Evolutionary conservation across 2,329 filamentous ascomycete genomes (phyloP).

Genomic region (Claviceps quebecensis): DNA sequence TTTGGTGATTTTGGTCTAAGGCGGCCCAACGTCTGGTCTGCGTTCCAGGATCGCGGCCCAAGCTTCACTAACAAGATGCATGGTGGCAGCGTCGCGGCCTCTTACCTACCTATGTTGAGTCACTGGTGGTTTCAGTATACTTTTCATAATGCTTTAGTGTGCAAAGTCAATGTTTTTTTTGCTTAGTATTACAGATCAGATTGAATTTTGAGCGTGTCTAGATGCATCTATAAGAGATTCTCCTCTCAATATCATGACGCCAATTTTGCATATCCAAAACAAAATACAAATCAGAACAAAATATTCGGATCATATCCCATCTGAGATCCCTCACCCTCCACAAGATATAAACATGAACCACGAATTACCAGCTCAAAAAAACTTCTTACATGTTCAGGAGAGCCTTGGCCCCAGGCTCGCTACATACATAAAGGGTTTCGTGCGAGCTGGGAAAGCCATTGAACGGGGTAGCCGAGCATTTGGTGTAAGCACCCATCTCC

Average conservation of each 20-base stretch:
- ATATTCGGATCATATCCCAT: not conserved
- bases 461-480: slow-evolving; percentile 94
- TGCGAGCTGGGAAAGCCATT: slow-evolving; percentile 92
- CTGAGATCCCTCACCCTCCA: too few relatives aligned
- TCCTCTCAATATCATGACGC: not conserved
- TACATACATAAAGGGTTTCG: slow-evolving; percentile 87
- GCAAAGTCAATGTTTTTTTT: not conserved
- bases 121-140: too few relatives aligned
- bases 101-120: too few relatives aligned
- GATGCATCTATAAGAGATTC: not conserved
- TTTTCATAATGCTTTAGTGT: not conserved
- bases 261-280: not conserved
- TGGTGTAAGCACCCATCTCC: slow-evolving; percentile 97
- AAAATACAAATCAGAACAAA: not conserved
- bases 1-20: too few relatives aligned
- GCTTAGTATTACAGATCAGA: not conserved
- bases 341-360: too few relatives aligned
- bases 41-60: too few relatives aligned
- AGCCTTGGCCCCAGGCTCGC: slow-evolving; percentile 73
- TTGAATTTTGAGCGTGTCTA: not conserved
- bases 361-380: not conserved
- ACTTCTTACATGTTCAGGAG: slow-evolving; percentile 32
- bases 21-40: too few relatives aligned
- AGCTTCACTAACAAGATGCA: too few relatives aligned
- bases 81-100: too few relatives aligned